Conservation (phyloP, 345 rosid species). For the Eucalyptus regnans region DNA sequence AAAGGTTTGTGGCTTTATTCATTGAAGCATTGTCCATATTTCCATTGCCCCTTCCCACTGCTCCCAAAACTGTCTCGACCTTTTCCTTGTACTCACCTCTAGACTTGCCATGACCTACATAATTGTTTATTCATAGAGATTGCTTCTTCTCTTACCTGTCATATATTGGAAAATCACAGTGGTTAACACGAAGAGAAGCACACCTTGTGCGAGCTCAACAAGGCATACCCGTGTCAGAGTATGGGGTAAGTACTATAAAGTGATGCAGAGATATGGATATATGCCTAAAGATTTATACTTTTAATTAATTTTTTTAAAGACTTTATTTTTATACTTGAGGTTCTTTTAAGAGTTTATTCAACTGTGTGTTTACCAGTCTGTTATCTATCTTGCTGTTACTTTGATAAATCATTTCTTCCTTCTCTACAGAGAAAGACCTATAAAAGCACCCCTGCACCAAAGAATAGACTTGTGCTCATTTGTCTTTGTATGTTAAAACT, state of each 20-base stretch:
- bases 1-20: conserved; percentile 31
- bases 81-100: not conserved
- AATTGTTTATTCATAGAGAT: not conserved
- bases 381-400: not conserved
- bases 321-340: not conserved
- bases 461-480: not conserved
- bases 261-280: not conserved
- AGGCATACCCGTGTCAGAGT: conserved; percentile 93
- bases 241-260: conserved; percentile 47
- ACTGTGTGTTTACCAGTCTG: not conserved
- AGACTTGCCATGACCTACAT: not conserved
- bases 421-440: not conserved
- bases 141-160: not conserved
- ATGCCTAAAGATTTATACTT: not conserved
- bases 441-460: not conserved
- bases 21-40: not conserved
- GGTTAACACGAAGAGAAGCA: conserved; percentile 84
- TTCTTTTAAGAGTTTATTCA: not conserved
- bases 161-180: conserved; percentile 15
- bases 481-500: not conserved
- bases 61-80: not conserved
- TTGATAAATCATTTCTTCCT: not conserved
- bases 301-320: not conserved
- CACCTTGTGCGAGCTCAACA: conserved; percentile 82
- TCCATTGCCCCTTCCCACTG: not conserved